Evolutionary conservation across 306 rosid species (phyloP), one percentile per base, ranked within the genome.

Genomic region (Elaeagnus macrophylla): DNA sequence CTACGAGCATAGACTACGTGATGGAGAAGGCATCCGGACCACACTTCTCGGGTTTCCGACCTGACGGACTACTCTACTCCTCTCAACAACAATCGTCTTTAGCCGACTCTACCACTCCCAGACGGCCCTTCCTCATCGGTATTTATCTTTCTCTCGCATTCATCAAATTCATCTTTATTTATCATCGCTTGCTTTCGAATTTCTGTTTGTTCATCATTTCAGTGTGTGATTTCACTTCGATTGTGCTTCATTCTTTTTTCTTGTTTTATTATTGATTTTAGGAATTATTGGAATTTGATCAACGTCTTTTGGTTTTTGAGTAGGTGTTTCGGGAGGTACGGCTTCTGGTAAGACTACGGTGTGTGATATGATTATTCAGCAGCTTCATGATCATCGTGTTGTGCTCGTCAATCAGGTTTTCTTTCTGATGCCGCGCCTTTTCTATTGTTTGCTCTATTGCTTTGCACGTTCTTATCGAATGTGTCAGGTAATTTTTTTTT

Each of bases 281-380:
- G 7, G 14, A 12, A 10, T 44, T 6, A 15, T 43, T 44, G 8
- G 20, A 47, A 13, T 12, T 49, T 35, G 59, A 12, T 19, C 41
- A 9, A 7, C n/a, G 38, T 11, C 53, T 12, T 51, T 56, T 6
- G 10, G 38, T 8, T 10, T 58, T 61, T 57, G 49, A 61, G 53
- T 54, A 91, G 99, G 99, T 20, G 99, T 91, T 75, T 87, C 93
- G 8, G 99, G 99, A 35, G 99, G 99, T 76, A 91, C 99, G 55
- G 99, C 99, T 57, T 91, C 99, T 0, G 99, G 99, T 19, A 91
- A 91, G 79, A 91, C 99, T 49, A 91, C 99, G 7, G 96, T 91
- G 9, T 91, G 99, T 52, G 99, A 91, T 51, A 91, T 86, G 99
- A 91, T 91, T 63, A 91, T 91, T 67, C 99, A 91, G 62, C 99